Evolutionary conservation across 768 basidiomycete genomes (phyloP).

Genomic region (Boletus huronensis): DNA sequence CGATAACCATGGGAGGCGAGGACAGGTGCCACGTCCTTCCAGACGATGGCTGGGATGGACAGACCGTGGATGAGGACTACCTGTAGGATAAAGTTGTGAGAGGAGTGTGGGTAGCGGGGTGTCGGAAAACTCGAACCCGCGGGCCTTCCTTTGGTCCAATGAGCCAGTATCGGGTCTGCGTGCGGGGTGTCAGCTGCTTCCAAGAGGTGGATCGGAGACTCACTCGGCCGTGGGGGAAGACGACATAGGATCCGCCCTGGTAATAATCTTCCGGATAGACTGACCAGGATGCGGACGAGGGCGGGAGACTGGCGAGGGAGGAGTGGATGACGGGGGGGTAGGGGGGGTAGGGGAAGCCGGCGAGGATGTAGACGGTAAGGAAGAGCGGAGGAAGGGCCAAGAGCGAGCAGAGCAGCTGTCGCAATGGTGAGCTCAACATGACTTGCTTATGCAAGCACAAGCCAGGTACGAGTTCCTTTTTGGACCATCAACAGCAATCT

Average conservation of each 20-base stretch:
- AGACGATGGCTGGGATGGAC: constrained; percentile 72
- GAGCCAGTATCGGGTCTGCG: constrained; percentile 73
- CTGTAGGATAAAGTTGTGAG: constrained; percentile 34
- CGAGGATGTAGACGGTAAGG: constrained; percentile 57
- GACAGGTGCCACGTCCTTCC: constrained; percentile 69
- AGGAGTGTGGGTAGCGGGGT: neutral
- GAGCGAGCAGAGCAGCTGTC: constrained; percentile 37
- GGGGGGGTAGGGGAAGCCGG: constrained; percentile 63
- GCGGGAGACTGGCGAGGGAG: constrained; percentile 59
- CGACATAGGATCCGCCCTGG: constrained; percentile 55
- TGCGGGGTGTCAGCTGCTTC: constrained; percentile 1
- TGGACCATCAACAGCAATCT: too few relatives aligned
- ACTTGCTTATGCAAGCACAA: neutral
- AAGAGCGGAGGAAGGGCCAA: constrained; percentile 60
- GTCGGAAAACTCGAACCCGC: constrained; percentile 42
- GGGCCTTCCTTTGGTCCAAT: constrained; percentile 65
- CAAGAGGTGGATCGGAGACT: constrained; percentile 17
- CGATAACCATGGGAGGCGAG: constrained; percentile 64
- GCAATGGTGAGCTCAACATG: constrained; percentile 13
- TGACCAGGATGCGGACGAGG: constrained; percentile 53
- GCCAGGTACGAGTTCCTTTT: neutral
- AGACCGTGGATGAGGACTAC: constrained; percentile 76
- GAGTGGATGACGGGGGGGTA: constrained; percentile 46
- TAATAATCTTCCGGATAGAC: constrained; percentile 75
- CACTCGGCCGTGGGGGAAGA: constrained; percentile 63